Evolutionary conservation across 2,329 filamentous ascomycete genomes (phyloP).

Genomic region (Lomentospora prolificans): DNA sequence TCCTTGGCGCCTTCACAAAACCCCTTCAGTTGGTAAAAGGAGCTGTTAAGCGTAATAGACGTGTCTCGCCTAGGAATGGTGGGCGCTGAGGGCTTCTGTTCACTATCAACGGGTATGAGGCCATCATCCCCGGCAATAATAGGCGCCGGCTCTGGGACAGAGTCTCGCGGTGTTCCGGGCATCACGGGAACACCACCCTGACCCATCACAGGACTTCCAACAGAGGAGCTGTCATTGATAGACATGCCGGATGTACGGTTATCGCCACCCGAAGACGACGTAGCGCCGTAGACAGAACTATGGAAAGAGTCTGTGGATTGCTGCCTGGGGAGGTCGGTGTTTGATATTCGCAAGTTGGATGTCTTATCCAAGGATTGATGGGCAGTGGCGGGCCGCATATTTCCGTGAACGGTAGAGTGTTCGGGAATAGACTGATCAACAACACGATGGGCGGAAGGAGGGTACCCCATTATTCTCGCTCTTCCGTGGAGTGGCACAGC

Average conservation of each 20-base stretch:
- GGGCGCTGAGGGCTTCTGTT: conserved; percentile 9
- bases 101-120: conserved; percentile 25
- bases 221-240: not conserved
- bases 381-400: not conserved
- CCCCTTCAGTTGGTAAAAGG: conserved; percentile 42
- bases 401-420: not conserved
- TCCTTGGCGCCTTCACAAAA: conserved; percentile 47
- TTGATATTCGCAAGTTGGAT: not conserved
- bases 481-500: conserved; percentile 4
- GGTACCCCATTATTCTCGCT: not conserved
- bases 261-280: not conserved
- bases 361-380: not conserved
- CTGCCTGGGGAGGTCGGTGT: not conserved
- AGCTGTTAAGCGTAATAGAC: conserved; percentile 24
- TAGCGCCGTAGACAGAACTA: conserved; percentile 1
- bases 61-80: not conserved
- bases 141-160: conserved; percentile 5
- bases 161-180: conserved; percentile 1
- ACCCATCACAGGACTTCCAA: conserved; percentile 5
- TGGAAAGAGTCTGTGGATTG: conserved; percentile 2
- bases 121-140: conserved; percentile 19
- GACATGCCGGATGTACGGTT: not conserved
- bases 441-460: not conserved
- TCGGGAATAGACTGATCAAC: conserved; percentile 5
- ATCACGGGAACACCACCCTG: not conserved